Conservation (phyloP, 805 yeast species). For the Pichia occidentalis region DNA sequence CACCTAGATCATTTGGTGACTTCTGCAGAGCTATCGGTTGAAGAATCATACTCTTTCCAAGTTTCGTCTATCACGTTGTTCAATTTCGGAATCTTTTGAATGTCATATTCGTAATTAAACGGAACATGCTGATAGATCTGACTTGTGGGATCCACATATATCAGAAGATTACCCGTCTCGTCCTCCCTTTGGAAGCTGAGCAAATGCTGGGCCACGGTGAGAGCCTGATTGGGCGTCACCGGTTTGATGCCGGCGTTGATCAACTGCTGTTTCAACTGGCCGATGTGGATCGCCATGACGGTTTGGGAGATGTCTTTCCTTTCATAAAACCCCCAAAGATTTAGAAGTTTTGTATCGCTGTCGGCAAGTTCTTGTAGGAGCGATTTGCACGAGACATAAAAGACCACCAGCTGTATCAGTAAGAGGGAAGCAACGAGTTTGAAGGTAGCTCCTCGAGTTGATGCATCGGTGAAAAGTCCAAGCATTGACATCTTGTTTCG, state of each 20-base stretch:
- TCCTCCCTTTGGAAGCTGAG: conserved; percentile 13
- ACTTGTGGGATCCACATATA: conserved; percentile 13
- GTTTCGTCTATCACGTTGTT: neutral
- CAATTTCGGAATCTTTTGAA: conserved; percentile 6
- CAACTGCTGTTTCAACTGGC: conserved; percentile 17
- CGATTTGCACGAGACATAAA: neutral
- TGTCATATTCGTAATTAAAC: conserved; percentile 19
- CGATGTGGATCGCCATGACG: conserved; percentile 22
- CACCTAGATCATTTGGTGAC: too few relatives aligned
- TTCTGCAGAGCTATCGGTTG: too few relatives aligned
- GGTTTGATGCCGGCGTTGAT: conserved; percentile 16
- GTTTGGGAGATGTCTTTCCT: conserved; percentile 20
- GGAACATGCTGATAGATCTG: conserved; percentile 15
- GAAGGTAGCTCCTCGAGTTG: conserved; percentile 3
- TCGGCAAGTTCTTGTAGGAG: conserved; percentile 5
- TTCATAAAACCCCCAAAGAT: conserved; percentile 13
- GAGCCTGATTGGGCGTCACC: conserved; percentile 12
- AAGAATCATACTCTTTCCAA: conserved; percentile 9
- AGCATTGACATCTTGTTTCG: neutral
- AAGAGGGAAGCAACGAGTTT: neutral
- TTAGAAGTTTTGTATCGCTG: conserved; percentile 9
- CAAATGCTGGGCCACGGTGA: conserved; percentile 12
- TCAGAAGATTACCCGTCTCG: conserved; percentile 15
- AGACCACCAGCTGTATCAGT: conserved; percentile 1
- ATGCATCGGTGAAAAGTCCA: conserved; percentile 7